These are phyloP conservation scores for Epithele typhae DNA, from an alignment of 768 basidiomycete species.

Conservation along the genomic window DNA sequence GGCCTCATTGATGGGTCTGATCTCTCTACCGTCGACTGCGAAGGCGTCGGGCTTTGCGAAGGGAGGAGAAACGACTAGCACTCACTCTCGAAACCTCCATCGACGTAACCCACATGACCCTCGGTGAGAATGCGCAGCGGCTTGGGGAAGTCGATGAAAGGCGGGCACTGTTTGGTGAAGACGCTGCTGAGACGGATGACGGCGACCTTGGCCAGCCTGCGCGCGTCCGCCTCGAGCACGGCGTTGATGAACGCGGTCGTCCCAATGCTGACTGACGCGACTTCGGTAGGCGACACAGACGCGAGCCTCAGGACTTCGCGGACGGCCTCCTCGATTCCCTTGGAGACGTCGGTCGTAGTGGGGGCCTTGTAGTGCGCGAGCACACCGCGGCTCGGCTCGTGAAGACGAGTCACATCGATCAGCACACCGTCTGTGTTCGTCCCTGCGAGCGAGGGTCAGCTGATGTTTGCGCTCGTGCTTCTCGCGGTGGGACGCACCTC, in stretches of 20 bases:
- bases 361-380: constrained; percentile 40
- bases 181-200: constrained; percentile 61
- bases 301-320: constrained; percentile 38
- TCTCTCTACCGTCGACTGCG: constrained; percentile 45
- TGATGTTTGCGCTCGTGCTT: not conserved
- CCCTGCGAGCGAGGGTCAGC: constrained; percentile 12
- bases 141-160: constrained; percentile 50
- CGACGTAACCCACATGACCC: constrained; percentile 33
- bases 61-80: no score
- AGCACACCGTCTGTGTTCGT: constrained; percentile 40
- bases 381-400: constrained; percentile 31
- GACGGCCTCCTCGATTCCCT: constrained; percentile 53
- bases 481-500: constrained; percentile 21
- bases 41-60: no score
- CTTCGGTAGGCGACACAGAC: constrained; percentile 29
- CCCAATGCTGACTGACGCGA: constrained; percentile 55
- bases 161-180: constrained; percentile 52
- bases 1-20: constrained; percentile 35
- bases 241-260: constrained; percentile 48
- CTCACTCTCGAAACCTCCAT: constrained; percentile 39
- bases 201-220: constrained; percentile 53
- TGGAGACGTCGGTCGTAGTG: constrained; percentile 55
- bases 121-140: constrained; percentile 30
- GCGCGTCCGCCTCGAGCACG: constrained; percentile 50
- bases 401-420: constrained; percentile 28